A percentile compares a stretch with the other conserved stretches of the same genome.
Evolutionary conservation across 257 asterid genomes (phyloP).

Genomic region (Henckelia pumila): DNA sequence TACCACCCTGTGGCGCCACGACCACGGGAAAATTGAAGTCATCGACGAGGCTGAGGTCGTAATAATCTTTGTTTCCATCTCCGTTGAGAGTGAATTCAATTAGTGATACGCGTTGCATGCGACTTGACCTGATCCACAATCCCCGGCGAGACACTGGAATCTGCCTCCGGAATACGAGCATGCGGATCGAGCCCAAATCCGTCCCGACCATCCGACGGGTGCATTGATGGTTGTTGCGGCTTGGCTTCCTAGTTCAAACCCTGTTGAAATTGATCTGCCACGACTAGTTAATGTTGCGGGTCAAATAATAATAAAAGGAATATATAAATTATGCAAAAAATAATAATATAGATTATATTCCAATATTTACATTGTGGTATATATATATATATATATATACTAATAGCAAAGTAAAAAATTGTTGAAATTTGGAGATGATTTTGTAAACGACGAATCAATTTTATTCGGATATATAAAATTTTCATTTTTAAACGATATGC

Average conservation of each 20-base stretch:
- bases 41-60: constrained; percentile 48
- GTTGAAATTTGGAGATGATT: too few species aligned
- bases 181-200: constrained; percentile 45
- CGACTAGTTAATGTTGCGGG: constrained; percentile 46
- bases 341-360: too few species aligned
- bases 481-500: too few species aligned
- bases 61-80: constrained; percentile 31
- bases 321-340: too few species aligned
- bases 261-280: constrained; percentile 33
- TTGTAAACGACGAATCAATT: too few species aligned
- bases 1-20: constrained; percentile 24
- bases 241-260: constrained; percentile 35
- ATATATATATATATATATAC: too few species aligned
- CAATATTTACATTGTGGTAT: too few species aligned
- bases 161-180: constrained; percentile 30
- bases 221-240: constrained; percentile 20
- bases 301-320: constrained; percentile 49
- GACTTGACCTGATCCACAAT: constrained; percentile 36
- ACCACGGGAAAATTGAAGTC: constrained; percentile 48
- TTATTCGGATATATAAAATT: too few species aligned
- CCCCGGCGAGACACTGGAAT: constrained; percentile 43
- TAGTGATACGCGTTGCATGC: constrained; percentile 39
- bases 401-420: too few species aligned
- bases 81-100: constrained; percentile 40
- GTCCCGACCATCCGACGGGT: constrained; percentile 48